Percentiles rank a stretch among this genome's conserved stretches.
Evolutionary conservation across 352 stramenopile species (phyloP).

Genomic region (Phytophthora vignae): DNA sequence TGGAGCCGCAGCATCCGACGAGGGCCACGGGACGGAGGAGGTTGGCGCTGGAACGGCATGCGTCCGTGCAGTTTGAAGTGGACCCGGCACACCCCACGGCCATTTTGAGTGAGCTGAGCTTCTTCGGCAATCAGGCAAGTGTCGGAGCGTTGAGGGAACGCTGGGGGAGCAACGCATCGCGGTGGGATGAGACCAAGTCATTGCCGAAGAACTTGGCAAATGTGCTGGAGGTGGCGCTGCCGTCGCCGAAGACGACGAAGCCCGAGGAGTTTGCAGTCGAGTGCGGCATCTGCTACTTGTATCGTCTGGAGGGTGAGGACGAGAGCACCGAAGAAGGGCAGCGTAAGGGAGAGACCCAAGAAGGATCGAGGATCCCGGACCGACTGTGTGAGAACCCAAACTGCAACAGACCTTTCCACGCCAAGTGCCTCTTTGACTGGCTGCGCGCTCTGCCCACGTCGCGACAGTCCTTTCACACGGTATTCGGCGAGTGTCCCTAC

Average conservation of each 20-base stretch:
- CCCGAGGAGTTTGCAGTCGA: slow-evolving; percentile 81
- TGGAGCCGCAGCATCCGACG: slow-evolving; percentile 77
- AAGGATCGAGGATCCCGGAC: slow-evolving; percentile 66
- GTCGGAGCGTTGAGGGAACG: slow-evolving; percentile 60
- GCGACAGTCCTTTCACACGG: slow-evolving; percentile 90
- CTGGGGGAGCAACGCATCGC: slow-evolving; percentile 61
- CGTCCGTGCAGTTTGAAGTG: slow-evolving; percentile 82
- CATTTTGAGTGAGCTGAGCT: slow-evolving; percentile 66
- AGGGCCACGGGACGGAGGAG: slow-evolving; percentile 68
- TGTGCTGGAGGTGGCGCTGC: slow-evolving; percentile 67
- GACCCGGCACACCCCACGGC: slow-evolving; percentile 46
- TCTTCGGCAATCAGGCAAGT: slow-evolving; percentile 78
- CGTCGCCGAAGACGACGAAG: slow-evolving; percentile 56
- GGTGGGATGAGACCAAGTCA: slow-evolving; percentile 65
- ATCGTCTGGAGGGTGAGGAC: slow-evolving; percentile 61
- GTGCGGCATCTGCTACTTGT: slow-evolving; percentile 92
- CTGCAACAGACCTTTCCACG: slow-evolving; percentile 89
- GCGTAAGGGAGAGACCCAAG: background rate
- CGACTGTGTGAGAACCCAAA: slow-evolving; percentile 86
- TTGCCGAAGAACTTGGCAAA: slow-evolving; percentile 77
- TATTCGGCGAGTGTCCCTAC: slow-evolving; percentile 92
- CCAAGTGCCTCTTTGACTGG: slow-evolving; percentile 91
- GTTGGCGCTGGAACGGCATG: slow-evolving; percentile 70
- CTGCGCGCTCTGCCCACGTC: slow-evolving; percentile 88
- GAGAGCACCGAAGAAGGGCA: slow-evolving; percentile 15